Evolutionary conservation across 306 rosid species (phyloP), one percentile per base, ranked within the genome.

Genomic region (Trifolium dubium): DNA sequence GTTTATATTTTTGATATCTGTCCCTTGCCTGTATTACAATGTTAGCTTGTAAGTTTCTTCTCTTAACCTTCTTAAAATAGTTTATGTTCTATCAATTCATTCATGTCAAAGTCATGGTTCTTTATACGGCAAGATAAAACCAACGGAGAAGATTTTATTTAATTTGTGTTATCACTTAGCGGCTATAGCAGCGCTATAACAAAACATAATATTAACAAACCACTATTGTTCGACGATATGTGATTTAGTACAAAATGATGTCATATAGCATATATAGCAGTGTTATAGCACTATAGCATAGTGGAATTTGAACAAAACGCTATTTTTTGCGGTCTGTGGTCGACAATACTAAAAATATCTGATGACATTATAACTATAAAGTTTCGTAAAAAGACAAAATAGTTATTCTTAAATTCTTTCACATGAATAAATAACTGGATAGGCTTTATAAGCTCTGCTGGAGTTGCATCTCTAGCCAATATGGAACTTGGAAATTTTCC

Each of bases 1-100:
- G 98, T 41, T 86, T 61, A 82, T 88, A 89, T 85, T 85, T 69
- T 15, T 93, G 29, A 0, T 88, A 75, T 81, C 89, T 73, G 85
- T 87, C 30, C 98, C 97, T 10, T 85, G 85, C 83, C 83, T 91
- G n/a, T 89, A 82, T 76, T 93, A 91, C 78, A 85, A 93, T 30
- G 85, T 80, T 66, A 78, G 44, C 79, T 74, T 74, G 98, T 93
- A 85, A 89, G 98, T 85, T 49, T 77, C 75, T 78, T 81, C 68
- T 54, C 18, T 66, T 30, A 69, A 72, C 74, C 67, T 67, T 46
- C 47, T 72, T 32, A 39, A 29, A 18, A 7, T 28, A 10, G 18
- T 10, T 37, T 67, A 9, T 55, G 56, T 71, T 53, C 30, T 35
- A 61, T 46, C 44, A 5, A 59, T 58, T 49, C 30, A 41, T 59